Percentiles rank a stretch among this genome's conserved stretches.
These are phyloP conservation scores for Pecoramyces ruminantium DNA, from an alignment of 192 early-diverging fungal genomes.

Conservation along the genomic window DNA sequence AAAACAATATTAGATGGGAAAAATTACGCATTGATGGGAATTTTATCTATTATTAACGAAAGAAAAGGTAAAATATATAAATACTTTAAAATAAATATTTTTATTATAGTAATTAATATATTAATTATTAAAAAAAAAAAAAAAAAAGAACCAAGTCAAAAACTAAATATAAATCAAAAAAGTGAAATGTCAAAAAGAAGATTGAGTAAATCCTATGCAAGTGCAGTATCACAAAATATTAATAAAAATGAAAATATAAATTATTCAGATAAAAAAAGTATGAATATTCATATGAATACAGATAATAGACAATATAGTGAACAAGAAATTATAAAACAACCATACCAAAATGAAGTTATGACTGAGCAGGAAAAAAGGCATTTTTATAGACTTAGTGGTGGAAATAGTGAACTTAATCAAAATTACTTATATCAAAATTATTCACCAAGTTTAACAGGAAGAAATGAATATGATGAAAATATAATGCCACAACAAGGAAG, in stretches of 20 bases:
- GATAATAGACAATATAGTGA: background rate
- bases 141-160: background rate
- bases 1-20: slow-evolving; percentile 1
- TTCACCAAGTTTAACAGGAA: background rate
- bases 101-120: too few species aligned
- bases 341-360: background rate
- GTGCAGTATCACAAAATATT: background rate
- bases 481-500: background rate
- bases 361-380: background rate
- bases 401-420: background rate
- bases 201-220: slow-evolving; percentile 6
- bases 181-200: background rate
- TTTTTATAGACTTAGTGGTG: background rate
- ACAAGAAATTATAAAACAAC: background rate
- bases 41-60: slow-evolving; percentile 12
- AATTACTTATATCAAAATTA: background rate
- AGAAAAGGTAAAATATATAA: slow-evolving; percentile 1
- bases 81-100: background rate
- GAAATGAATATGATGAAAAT: background rate
- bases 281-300: background rate
- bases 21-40: slow-evolving; percentile 11
- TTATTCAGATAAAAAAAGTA: background rate
- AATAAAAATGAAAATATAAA: background rate
- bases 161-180: background rate
- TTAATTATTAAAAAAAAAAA: too few species aligned